phyloP scores from a whole-genome alignment of 2,329 filamentous ascomycete genomes.

The Dothistroma pini region DNA sequence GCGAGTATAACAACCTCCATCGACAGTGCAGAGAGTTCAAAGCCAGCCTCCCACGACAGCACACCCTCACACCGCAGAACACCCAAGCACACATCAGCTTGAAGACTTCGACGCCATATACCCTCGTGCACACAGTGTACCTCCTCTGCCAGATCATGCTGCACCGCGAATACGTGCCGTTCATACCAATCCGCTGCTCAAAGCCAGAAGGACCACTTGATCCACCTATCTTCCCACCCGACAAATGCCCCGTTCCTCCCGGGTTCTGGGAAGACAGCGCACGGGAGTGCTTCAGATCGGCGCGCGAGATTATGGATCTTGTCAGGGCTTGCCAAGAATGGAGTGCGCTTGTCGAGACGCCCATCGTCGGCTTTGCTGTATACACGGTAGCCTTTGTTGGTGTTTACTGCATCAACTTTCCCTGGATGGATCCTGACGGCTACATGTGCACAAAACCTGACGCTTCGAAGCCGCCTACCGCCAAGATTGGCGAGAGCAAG shows the following conservation, averaged over 20 bases:
- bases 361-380: slow-evolving; percentile 62
- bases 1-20: slow-evolving; percentile 54
- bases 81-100: slow-evolving; percentile 64
- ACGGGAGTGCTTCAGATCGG: slow-evolving; percentile 59
- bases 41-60: slow-evolving; percentile 52
- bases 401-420: slow-evolving; percentile 64
- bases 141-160: slow-evolving; percentile 65
- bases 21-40: slow-evolving; percentile 53
- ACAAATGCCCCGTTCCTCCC: slow-evolving; percentile 45
- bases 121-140: slow-evolving; percentile 63
- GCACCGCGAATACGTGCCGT: slow-evolving; percentile 65
- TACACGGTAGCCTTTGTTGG: slow-evolving; percentile 64
- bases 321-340: slow-evolving; percentile 59
- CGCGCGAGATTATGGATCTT: slow-evolving; percentile 61
- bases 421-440: slow-evolving; percentile 60
- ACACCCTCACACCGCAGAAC: slow-evolving; percentile 58
- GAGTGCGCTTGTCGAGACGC: slow-evolving; percentile 63
- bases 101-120: slow-evolving; percentile 61
- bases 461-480: slow-evolving; percentile 9
- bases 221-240: slow-evolving; percentile 51
- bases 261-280: slow-evolving; percentile 63
- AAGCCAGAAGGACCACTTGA: slow-evolving; percentile 58
- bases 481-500: slow-evolving; percentile 25
- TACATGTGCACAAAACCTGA: slow-evolving; percentile 45
- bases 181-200: slow-evolving; percentile 54